Conservation (phyloP, 1,284 basidiomycete genomes). For the Boletellus deceptivus region DNA sequence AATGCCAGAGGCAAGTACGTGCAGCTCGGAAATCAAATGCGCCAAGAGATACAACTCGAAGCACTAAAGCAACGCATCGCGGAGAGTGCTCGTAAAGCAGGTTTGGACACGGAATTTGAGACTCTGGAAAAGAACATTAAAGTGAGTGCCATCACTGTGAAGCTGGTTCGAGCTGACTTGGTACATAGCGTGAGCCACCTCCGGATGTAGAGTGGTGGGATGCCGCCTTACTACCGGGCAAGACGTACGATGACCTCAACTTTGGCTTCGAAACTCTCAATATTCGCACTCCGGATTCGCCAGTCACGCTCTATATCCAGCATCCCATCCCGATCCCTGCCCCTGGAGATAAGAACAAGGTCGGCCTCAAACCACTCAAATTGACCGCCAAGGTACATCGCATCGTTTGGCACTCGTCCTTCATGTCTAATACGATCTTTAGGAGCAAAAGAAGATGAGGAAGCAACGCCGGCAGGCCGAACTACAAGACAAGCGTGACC, state of each 20-base stretch:
- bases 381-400: slow-evolving; percentile 75
- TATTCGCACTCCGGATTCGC: slow-evolving; percentile 65
- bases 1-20: slow-evolving; percentile 91
- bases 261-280: slow-evolving; percentile 56
- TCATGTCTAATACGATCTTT: slow-evolving; percentile 14
- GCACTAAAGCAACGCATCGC: slow-evolving; percentile 91
- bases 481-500: slow-evolving; percentile 92
- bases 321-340: slow-evolving; percentile 97
- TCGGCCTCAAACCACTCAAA: slow-evolving; percentile 79
- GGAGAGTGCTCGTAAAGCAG: slow-evolving; percentile 89
- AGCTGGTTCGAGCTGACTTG: slow-evolving; percentile 1
- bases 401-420: neutral
- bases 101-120: slow-evolving; percentile 89
- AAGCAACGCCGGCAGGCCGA: slow-evolving; percentile 87
- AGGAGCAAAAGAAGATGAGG: slow-evolving; percentile 97
- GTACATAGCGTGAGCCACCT: slow-evolving; percentile 69
- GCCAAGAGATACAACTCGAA: slow-evolving; percentile 86
- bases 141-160: slow-evolving; percentile 42
- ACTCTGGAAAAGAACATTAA: slow-evolving; percentile 84
- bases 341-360: slow-evolving; percentile 81
- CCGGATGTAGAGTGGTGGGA: slow-evolving; percentile 99
- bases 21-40: slow-evolving; percentile 77
- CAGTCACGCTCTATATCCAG: slow-evolving; percentile 90
- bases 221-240: slow-evolving; percentile 76
- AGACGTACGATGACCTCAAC: slow-evolving; percentile 75